A percentile compares a stretch with the other conserved stretches of the same genome.
Evolutionary conservation across 306 rosid species (phyloP).

Genomic region (Castanopsis chinensis): DNA sequence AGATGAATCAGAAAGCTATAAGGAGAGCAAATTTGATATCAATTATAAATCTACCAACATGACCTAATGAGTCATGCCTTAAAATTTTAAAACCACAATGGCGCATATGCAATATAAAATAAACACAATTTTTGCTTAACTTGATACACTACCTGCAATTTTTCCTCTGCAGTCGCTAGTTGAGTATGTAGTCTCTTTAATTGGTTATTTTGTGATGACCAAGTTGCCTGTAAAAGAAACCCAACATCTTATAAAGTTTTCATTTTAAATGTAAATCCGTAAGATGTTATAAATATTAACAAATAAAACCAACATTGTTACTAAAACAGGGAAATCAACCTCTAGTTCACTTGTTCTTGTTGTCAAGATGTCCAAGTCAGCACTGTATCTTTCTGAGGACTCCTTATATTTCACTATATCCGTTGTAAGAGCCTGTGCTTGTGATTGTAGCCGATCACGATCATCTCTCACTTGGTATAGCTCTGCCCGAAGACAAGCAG

Average conservation of each 20-base stretch:
- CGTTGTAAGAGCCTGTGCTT: conserved; percentile 58
- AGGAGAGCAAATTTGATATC: conserved; percentile 20
- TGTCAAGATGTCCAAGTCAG: conserved; percentile 56
- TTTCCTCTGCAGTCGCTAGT: conserved; percentile 59
- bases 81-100: neutral
- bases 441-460: conserved; percentile 54
- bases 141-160: conserved; percentile 66
- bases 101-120: conserved; percentile 10
- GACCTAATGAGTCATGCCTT: conserved; percentile 2
- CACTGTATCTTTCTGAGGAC: conserved; percentile 51
- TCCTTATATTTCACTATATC: conserved; percentile 66
- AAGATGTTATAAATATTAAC: neutral
- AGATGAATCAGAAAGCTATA: conserved; percentile 73
- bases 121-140: neutral
- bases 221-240: conserved; percentile 57
- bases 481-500: conserved; percentile 62
- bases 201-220: conserved; percentile 57
- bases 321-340: conserved; percentile 44
- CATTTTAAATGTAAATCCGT: conserved; percentile 8
- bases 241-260: neutral
- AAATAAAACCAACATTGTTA: conserved; percentile 9
- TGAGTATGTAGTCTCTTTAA: conserved; percentile 57
- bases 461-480: conserved; percentile 82
- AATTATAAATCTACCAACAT: neutral
- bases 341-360: conserved; percentile 59